Conservation (phyloP, 2,329 filamentous ascomycete genomes). For the Arthrocladium fulminans region DNA sequence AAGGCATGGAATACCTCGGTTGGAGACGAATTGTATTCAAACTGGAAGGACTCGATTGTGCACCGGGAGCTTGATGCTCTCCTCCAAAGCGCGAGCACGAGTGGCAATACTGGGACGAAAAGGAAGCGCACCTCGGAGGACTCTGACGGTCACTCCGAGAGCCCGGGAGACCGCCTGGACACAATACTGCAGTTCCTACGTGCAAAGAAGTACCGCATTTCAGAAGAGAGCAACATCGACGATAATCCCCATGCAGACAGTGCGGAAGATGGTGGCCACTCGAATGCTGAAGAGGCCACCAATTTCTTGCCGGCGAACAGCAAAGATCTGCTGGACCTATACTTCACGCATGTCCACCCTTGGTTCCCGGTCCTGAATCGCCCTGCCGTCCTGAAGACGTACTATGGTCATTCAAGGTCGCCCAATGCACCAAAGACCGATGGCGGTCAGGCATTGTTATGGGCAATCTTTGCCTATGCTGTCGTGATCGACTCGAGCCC, state of each 20-base stretch:
- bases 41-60: slow-evolving; percentile 37
- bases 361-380: slow-evolving; percentile 54
- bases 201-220: not conserved
- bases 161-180: not conserved
- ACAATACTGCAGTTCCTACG: not conserved
- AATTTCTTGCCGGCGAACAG: not conserved
- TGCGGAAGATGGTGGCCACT: not conserved
- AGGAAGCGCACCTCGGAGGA: slow-evolving; percentile 28
- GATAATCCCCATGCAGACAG: too few species aligned
- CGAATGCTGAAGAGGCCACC: not conserved
- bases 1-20: slow-evolving; percentile 33
- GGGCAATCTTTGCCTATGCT: slow-evolving; percentile 37
- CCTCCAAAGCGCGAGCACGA: slow-evolving; percentile 28
- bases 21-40: slow-evolving; percentile 35
- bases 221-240: not conserved
- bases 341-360: slow-evolving; percentile 49
- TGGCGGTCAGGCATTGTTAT: slow-evolving; percentile 33
- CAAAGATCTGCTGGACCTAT: slow-evolving; percentile 39
- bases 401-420: slow-evolving; percentile 43
- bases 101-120: slow-evolving; percentile 24
- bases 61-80: slow-evolving; percentile 34
- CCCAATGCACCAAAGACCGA: slow-evolving; percentile 1
- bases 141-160: slow-evolving; percentile 6
- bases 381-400: slow-evolving; percentile 46
- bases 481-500: not conserved